A percentile compares a stretch with the other conserved stretches of the same genome.
These are phyloP conservation scores for Pleurostoma richardsiae DNA, from an alignment of 2,329 filamentous ascomycete genomes.

Conservation along the genomic window DNA sequence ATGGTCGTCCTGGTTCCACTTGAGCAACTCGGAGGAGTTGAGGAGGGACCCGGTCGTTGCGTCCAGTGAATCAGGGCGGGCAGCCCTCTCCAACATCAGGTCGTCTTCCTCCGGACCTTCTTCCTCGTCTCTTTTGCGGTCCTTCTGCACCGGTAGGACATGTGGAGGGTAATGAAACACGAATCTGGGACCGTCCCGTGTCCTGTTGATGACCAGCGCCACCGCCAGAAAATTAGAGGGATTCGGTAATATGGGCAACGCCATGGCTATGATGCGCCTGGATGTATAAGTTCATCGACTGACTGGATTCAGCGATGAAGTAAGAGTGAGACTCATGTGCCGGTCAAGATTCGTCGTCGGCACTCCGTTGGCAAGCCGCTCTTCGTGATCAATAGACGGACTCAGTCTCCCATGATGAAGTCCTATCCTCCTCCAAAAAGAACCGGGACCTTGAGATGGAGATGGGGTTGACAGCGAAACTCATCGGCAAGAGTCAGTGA, in stretches of 20 bases:
- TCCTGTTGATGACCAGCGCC: conserved; percentile 68
- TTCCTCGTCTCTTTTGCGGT: conserved; percentile 22
- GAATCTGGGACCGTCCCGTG: conserved; percentile 73
- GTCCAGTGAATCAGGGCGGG: conserved; percentile 25
- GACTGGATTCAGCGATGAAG: no score
- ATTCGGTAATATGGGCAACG: conserved; percentile 43
- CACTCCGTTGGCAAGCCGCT: no score
- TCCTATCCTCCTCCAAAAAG: no score
- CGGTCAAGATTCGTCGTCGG: no score
- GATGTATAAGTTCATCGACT: not conserved
- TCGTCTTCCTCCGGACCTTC: conserved; percentile 42
- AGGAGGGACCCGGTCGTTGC: conserved; percentile 20
- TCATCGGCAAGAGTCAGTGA: no score
- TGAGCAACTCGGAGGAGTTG: conserved; percentile 31
- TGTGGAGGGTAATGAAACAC: conserved; percentile 85
- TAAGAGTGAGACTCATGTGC: no score
- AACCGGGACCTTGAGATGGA: no score
- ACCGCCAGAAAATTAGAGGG: conserved; percentile 61
- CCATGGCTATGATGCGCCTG: conserved; percentile 26
- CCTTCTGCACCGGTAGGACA: conserved; percentile 34
- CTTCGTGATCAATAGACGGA: no score
- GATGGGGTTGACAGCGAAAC: no score
- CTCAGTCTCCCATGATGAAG: not conserved
- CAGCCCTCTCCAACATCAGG: conserved; percentile 39
- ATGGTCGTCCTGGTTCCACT: conserved; percentile 50